A percentile compares a stretch with the other conserved stretches of the same genome.
Conservation (phyloP, 2,329 filamentous ascomycete genomes). For the Microdochium nivale region DNA sequence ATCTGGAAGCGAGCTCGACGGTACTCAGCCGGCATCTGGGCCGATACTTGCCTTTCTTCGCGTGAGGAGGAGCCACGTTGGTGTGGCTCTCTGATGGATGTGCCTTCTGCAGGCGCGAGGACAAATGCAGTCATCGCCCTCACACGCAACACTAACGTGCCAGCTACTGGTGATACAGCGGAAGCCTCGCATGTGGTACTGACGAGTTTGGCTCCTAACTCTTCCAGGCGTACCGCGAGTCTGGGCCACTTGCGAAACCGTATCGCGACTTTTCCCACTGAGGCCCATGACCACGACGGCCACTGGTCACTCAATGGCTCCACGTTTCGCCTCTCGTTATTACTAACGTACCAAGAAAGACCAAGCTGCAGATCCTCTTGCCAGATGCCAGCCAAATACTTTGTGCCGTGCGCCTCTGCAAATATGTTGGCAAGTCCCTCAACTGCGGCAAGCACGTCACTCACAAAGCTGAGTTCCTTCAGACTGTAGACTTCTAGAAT, state of each 20-base stretch:
- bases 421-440: constrained; percentile 9
- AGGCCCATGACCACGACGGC: constrained; percentile 13
- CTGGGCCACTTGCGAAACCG: constrained; percentile 2
- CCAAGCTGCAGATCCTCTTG: constrained; percentile 8
- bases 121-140: not conserved
- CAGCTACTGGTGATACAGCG: not conserved
- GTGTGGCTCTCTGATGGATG: too few species aligned
- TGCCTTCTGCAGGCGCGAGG: not conserved
- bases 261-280: constrained; percentile 8
- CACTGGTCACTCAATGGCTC: not conserved
- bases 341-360: constrained; percentile 11
- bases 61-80: too few species aligned
- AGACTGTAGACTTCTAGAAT: constrained; percentile 10
- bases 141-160: not conserved
- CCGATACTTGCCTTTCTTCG: too few species aligned
- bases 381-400: constrained; percentile 12
- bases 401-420: constrained; percentile 1
- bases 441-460: constrained; percentile 9
- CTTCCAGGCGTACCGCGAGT: not conserved
- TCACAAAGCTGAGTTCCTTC: constrained; percentile 5
- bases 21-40: too few species aligned
- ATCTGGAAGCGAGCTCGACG: too few species aligned
- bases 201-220: not conserved
- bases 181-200: not conserved
- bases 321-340: constrained; percentile 8